Evolutionary conservation across 192 early-diverging fungal species (phyloP).

Genomic region (Podila minutissima): DNA sequence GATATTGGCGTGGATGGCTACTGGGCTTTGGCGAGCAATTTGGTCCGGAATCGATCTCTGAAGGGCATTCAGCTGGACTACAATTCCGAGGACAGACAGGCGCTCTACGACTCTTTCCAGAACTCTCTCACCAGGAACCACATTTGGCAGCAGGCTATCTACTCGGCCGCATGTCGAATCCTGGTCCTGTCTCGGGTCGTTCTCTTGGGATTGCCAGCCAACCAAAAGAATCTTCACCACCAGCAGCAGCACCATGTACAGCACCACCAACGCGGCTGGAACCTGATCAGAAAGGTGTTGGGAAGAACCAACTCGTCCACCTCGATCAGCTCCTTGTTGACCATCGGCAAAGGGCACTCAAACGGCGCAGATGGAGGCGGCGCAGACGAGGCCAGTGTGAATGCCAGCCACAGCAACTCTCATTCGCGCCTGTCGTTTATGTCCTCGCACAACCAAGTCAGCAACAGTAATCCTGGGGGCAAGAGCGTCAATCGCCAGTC

Average conservation of each 20-base stretch:
- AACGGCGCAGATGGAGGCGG: conserved; percentile 43
- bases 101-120: conserved; percentile 51
- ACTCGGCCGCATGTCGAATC: conserved; percentile 52
- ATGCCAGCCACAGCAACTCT: conserved; percentile 29
- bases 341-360: conserved; percentile 28
- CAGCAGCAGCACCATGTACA: conserved; percentile 42
- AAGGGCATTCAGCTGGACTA: conserved; percentile 58
- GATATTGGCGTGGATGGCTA: conserved; percentile 56
- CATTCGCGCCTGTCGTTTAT: conserved; percentile 13
- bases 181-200: conserved; percentile 45
- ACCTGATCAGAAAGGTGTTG: conserved; percentile 36
- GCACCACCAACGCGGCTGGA: conserved; percentile 36
- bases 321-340: conserved; percentile 34
- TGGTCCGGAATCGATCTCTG: conserved; percentile 49
- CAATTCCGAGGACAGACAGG: conserved; percentile 57
- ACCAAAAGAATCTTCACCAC: conserved; percentile 23
- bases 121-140: conserved; percentile 55
- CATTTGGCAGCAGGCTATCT: conserved; percentile 54
- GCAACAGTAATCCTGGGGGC: background rate
- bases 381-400: conserved; percentile 19
- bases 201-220: conserved; percentile 42
- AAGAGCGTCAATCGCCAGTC: conserved; percentile 5
- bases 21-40: conserved; percentile 43
- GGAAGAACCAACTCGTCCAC: conserved; percentile 37
- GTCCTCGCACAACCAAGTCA: background rate